A percentile compares a stretch with the other conserved stretches of the same genome.
phyloP scores from a whole-genome alignment of 2,329 filamentous ascomycete genomes.

The Massarina eburnea region DNA sequence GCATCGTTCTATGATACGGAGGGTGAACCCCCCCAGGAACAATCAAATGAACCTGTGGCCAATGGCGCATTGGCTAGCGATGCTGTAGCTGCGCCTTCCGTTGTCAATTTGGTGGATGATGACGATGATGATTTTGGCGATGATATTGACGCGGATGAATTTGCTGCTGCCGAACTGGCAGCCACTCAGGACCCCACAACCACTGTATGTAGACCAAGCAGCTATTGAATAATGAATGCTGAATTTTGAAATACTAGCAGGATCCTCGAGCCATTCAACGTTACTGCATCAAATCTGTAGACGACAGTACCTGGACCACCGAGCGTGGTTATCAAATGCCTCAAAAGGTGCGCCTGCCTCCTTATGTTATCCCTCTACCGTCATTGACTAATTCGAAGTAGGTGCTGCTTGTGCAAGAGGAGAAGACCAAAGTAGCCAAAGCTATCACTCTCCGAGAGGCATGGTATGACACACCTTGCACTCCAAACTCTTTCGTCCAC shows the following conservation, averaged over 20 bases:
- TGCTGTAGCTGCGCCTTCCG: slow-evolving; percentile 11
- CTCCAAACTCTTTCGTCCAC: slow-evolving; percentile 76
- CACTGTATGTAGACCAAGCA: slow-evolving; percentile 55
- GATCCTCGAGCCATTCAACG: slow-evolving; percentile 79
- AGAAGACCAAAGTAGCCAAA: slow-evolving; percentile 66
- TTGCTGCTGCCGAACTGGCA: slow-evolving; percentile 67
- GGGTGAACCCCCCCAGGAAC: slow-evolving; percentile 14
- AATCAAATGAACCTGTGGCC: neutral
- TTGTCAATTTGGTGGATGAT: slow-evolving; percentile 43
- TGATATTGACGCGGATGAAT: slow-evolving; percentile 71
- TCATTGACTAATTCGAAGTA: slow-evolving; percentile 44
- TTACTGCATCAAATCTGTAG: slow-evolving; percentile 76
- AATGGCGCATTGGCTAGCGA: slow-evolving; percentile 2
- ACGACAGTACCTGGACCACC: slow-evolving; percentile 69
- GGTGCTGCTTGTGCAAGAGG: slow-evolving; percentile 80
- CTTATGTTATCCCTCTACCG: neutral
- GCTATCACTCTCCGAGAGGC: slow-evolving; percentile 78
- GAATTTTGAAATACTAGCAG: slow-evolving; percentile 67
- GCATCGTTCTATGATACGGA: slow-evolving; percentile 56
- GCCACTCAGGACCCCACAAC: slow-evolving; percentile 66
- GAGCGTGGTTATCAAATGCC: slow-evolving; percentile 59
- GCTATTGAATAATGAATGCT: slow-evolving; percentile 48
- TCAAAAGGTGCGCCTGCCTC: slow-evolving; percentile 66
- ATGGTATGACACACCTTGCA: slow-evolving; percentile 81
- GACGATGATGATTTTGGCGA: slow-evolving; percentile 75